These are phyloP conservation scores for Puccinia novopanici DNA, from an alignment of 1,284 basidiomycete genomes.

Conservation along the genomic window DNA sequence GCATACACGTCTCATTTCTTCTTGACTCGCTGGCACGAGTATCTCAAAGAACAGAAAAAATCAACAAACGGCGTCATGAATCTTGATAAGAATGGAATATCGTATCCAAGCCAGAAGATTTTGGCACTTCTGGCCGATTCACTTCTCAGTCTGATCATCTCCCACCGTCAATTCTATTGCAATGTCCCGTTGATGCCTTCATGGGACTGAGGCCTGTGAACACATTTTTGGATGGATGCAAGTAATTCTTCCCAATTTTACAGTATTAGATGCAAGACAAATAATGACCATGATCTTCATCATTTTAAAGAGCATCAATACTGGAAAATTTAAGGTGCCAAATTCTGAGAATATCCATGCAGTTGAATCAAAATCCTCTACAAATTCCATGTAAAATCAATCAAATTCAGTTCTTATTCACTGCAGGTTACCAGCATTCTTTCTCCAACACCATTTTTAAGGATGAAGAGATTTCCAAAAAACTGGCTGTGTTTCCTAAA, in stretches of 20 bases:
- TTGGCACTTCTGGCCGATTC: background rate
- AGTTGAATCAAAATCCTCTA: too few species aligned
- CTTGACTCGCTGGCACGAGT: too few species aligned
- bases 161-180: background rate
- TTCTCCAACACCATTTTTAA: background rate
- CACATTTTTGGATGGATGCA: slow-evolving; percentile 34
- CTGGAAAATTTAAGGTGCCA: slow-evolving; percentile 18
- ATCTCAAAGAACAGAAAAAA: background rate
- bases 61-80: background rate
- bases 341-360: slow-evolving; percentile 22
- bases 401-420: too few species aligned
- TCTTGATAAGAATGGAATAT: background rate
- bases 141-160: background rate
- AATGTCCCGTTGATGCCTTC: background rate
- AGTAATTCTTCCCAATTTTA: slow-evolving; percentile 17
- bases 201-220: slow-evolving; percentile 11
- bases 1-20: background rate
- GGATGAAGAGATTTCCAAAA: background rate
- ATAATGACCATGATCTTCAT: slow-evolving; percentile 29
- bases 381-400: too few species aligned
- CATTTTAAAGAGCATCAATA: slow-evolving; percentile 14
- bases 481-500: background rate
- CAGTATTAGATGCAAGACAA: background rate
- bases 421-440: slow-evolving; percentile 11
- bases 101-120: background rate